A percentile compares a stretch with the other conserved stretches of the same genome.
Conservation (phyloP, 306 rosid genomes). For the Vachellia collinsii region DNA sequence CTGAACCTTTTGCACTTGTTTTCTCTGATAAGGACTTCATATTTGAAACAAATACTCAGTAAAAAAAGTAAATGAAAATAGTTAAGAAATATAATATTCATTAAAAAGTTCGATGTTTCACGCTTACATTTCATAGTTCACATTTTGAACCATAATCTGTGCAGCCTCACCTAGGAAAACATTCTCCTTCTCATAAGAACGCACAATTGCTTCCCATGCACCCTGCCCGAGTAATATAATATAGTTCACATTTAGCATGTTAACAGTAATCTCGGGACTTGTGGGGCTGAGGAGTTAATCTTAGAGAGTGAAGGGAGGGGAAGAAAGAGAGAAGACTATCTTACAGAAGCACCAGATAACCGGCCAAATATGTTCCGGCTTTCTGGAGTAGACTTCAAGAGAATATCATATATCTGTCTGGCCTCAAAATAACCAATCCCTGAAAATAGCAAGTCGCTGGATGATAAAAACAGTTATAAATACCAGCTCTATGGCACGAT, state of each 20-base stretch:
- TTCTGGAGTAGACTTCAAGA: conserved; percentile 1
- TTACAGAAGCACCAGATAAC: conserved; percentile 6
- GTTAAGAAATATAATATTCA: background rate
- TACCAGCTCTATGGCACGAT: background rate
- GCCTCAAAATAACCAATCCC: conserved; percentile 12
- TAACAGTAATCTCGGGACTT: background rate
- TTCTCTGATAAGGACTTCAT: conserved; percentile 86
- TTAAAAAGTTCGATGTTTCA: background rate
- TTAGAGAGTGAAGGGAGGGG: background rate
- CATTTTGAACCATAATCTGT: conserved; percentile 13
- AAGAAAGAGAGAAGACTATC: background rate
- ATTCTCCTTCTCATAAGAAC: conserved; percentile 2
- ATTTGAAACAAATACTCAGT: conserved; percentile 23
- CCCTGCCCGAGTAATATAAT: background rate
- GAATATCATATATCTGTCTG: conserved; percentile 9
- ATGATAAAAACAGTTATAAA: background rate
- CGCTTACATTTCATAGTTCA: conserved; percentile 1
- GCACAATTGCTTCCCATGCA: conserved; percentile 15
- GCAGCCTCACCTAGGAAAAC: conserved; percentile 10
- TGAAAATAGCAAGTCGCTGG: background rate
- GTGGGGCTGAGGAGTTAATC: background rate
- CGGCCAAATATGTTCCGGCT: conserved; percentile 12
- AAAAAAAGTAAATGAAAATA: background rate
- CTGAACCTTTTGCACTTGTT: conserved; percentile 93
- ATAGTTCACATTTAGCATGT: background rate